Evolutionary conservation across 495 filamentous ascomycete genomes (phyloP), one percentile per base, ranked within the genome.

Genomic region (Thozetella sp.): DNA sequence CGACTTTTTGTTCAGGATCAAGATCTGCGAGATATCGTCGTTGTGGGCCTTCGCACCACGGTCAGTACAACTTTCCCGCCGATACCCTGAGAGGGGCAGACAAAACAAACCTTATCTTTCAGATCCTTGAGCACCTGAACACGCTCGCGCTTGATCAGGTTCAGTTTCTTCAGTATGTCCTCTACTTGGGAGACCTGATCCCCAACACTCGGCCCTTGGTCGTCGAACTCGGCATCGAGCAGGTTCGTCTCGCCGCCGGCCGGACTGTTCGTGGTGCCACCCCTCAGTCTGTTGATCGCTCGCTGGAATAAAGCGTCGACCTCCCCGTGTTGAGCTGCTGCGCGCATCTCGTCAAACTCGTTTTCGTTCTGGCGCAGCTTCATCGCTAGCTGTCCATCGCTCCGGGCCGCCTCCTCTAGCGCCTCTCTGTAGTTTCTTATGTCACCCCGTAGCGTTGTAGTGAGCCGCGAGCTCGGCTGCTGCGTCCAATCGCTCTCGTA

Each of bases 401-500:
- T 98, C 22, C 86, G 85, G 45, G 87, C 87, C 10, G 95, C 95
- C 72, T 97, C 93, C 45, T 96, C 92, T 54, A 97, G 80, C 2
- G 95, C 94, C 59, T 91, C 90, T 45, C 87, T 82, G 64, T 98
- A 97, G 66, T 89, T 91, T 52, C 88, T 82, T 54, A 97, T 87
- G 69, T 99, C 96, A 51, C 86, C 88, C 54, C 93, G 83, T 26
- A 99, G 80, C 0, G 93, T 98, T 2, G 88, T 86, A 3, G 93
- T 99, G 22, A 99, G 83, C 61, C 92, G 81, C 27, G 89, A 90
- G 67, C 93, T 97, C 22, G 96, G 96, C 66, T 98, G 95, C 70
- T 99, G 95, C 20, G 91, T 97, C 95, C 95, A 99, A 50, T 97
- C 95, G 12, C 79, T 83, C 26, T 95, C 93, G 70, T 97, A 97